These are phyloP conservation scores for Chenopodium formosanum DNA, from an alignment of 148 eudicot species.

Conservation along the genomic window DNA sequence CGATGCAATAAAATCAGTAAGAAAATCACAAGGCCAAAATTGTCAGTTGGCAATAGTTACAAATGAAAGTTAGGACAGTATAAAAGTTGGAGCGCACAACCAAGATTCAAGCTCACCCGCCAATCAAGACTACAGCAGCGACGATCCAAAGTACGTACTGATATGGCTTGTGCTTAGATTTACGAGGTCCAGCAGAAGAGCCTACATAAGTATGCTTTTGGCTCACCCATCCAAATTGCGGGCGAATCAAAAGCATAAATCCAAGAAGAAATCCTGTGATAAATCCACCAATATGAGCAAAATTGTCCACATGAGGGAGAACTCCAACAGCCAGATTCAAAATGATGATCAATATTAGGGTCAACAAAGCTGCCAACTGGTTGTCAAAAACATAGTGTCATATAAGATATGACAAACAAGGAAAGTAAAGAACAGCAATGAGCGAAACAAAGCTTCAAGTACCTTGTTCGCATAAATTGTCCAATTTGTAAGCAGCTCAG, in stretches of 20 bases:
- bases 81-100: not conserved
- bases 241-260: slow-evolving; percentile 67
- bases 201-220: slow-evolving; percentile 43
- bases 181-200: slow-evolving; percentile 19
- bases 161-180: slow-evolving; percentile 69
- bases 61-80: no score
- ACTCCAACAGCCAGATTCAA: slow-evolving; percentile 78
- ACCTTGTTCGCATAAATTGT: slow-evolving; percentile 90
- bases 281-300: slow-evolving; percentile 93
- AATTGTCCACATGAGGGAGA: slow-evolving; percentile 91
- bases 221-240: slow-evolving; percentile 78
- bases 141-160: slow-evolving; percentile 47
- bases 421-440: not conserved
- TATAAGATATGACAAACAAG: not conserved
- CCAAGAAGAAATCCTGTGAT: slow-evolving; percentile 83
- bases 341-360: slow-evolving; percentile 57
- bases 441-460: slow-evolving; percentile 4
- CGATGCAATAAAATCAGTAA: not conserved
- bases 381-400: slow-evolving; percentile 5
- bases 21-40: not conserved
- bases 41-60: not conserved
- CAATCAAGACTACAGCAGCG: slow-evolving; percentile 39
- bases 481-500: slow-evolving; percentile 89
- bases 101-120: slow-evolving; percentile 48
- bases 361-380: slow-evolving; percentile 61